A percentile compares a stretch with the other conserved stretches of the same genome.
These are phyloP conservation scores for Dendrothele bispora DNA, from an alignment of 768 basidiomycete species.

Conservation along the genomic window DNA sequence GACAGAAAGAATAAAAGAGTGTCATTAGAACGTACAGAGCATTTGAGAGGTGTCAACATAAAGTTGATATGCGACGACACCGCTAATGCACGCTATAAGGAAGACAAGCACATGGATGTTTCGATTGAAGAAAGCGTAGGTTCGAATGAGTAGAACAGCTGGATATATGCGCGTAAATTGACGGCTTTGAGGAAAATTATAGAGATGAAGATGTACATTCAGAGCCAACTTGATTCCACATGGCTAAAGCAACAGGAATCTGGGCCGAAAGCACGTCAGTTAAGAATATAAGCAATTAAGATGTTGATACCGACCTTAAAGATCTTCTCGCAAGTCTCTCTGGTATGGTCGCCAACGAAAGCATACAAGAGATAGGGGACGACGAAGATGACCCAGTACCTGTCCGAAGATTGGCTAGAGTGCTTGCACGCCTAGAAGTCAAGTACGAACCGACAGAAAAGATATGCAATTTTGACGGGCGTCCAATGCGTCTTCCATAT, in stretches of 20 bases:
- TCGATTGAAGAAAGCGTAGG: conserved; percentile 84
- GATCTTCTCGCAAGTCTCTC: conserved; percentile 64
- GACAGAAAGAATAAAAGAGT: conserved; percentile 1
- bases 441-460: conserved; percentile 65
- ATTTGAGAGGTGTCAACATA: conserved; percentile 80
- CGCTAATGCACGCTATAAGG: conserved; percentile 65
- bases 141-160: conserved; percentile 81
- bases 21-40: conserved; percentile 46
- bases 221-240: conserved; percentile 87
- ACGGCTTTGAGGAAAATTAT: conserved; percentile 10
- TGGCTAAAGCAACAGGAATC: conserved; percentile 80
- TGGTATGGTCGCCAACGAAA: conserved; percentile 69
- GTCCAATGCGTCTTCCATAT: conserved; percentile 86
- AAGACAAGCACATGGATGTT: conserved; percentile 65
- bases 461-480: conserved; percentile 79
- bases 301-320: conserved; percentile 51
- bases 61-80: conserved; percentile 78
- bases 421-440: conserved; percentile 11
- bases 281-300: conserved; percentile 6
- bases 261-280: conserved; percentile 24
- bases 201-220: conserved; percentile 50
- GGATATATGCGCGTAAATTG: conserved; percentile 18
- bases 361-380: conserved; percentile 78
- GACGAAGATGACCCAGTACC: conserved; percentile 82
- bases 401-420: conserved; percentile 24